Evolutionary conservation across 1,284 basidiomycete species (phyloP).

Genomic region (Cryptococcus sp.): DNA sequence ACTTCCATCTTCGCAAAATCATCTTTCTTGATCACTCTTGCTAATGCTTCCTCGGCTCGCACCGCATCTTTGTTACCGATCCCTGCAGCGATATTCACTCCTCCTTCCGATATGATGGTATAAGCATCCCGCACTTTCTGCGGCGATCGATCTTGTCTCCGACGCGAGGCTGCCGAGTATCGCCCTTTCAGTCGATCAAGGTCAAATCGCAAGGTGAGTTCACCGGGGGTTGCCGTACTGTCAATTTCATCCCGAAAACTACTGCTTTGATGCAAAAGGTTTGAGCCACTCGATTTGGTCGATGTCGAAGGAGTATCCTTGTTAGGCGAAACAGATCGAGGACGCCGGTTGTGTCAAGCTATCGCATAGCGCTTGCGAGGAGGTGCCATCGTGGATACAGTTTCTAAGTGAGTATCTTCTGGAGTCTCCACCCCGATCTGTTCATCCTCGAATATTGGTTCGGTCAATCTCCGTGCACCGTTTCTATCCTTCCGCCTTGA

Average conservation of each 20-base stretch:
- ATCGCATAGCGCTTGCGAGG: too few species aligned
- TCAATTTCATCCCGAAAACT: constrained; percentile 38
- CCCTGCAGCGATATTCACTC: constrained; percentile 51
- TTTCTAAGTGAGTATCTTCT: too few species aligned
- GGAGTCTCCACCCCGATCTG: too few species aligned
- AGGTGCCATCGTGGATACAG: too few species aligned
- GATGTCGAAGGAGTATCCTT: not conserved
- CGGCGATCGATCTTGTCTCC: not conserved
- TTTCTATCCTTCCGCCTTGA: too few species aligned
- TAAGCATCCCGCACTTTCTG: constrained; percentile 18
- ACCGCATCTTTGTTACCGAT: constrained; percentile 59
- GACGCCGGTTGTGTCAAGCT: too few species aligned
- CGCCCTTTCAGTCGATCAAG: constrained; percentile 24
- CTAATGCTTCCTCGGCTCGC: constrained; percentile 65
- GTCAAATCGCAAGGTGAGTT: constrained; percentile 36
- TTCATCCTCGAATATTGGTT: too few species aligned
- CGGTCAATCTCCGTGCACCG: too few species aligned
- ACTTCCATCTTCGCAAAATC: constrained; percentile 84
- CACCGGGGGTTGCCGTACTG: constrained; percentile 23
- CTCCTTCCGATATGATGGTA: constrained; percentile 16
- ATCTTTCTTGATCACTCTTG: constrained; percentile 77
- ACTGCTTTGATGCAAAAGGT: too few species aligned
- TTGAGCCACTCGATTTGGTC: not conserved
- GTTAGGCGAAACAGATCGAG: too few species aligned
- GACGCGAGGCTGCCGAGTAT: constrained; percentile 6